Evolutionary conservation across 2,329 filamentous ascomycete species (phyloP).

Genomic region (Nemania sp.): DNA sequence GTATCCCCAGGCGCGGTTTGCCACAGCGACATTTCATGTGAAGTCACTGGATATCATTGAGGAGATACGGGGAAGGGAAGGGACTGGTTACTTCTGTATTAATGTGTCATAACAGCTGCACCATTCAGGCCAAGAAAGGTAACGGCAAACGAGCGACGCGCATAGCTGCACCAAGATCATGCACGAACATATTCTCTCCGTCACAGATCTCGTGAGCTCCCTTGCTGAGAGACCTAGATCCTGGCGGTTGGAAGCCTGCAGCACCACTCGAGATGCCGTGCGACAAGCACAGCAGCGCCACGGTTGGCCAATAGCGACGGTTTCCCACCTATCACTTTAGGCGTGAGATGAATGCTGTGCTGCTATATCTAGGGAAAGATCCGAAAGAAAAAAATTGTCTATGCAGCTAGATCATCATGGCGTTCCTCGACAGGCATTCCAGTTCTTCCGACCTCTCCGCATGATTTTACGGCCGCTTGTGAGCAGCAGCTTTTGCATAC

Average conservation of each 20-base stretch:
- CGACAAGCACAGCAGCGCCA: slow-evolving; percentile 35
- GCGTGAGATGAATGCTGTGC: background rate
- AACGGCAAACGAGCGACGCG: slow-evolving; percentile 41
- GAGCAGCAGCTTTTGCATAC: background rate
- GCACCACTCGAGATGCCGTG: slow-evolving; percentile 37
- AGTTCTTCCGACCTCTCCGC: background rate
- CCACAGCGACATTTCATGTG: background rate
- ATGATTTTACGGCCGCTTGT: background rate
- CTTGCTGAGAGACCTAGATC: slow-evolving; percentile 33
- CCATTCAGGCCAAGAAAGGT: slow-evolving; percentile 38
- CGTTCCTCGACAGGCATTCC: background rate
- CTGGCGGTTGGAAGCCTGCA: slow-evolving; percentile 39
- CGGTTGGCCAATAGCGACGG: slow-evolving; percentile 10
- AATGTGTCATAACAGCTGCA: background rate
- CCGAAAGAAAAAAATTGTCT: background rate
- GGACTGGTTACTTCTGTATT: background rate
- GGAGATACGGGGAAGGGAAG: slow-evolving; percentile 27
- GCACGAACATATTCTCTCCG: slow-evolving; percentile 37
- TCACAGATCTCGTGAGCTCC: slow-evolving; percentile 41
- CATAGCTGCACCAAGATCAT: slow-evolving; percentile 42
- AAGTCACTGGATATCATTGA: background rate
- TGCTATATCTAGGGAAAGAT: background rate
- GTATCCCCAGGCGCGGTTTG: background rate
- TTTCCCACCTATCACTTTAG: background rate
- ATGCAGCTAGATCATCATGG: background rate